Base-by-base conservation (phyloP, 2,329 filamentous ascomycete species). In the Madurella mycetomatis region DNA sequence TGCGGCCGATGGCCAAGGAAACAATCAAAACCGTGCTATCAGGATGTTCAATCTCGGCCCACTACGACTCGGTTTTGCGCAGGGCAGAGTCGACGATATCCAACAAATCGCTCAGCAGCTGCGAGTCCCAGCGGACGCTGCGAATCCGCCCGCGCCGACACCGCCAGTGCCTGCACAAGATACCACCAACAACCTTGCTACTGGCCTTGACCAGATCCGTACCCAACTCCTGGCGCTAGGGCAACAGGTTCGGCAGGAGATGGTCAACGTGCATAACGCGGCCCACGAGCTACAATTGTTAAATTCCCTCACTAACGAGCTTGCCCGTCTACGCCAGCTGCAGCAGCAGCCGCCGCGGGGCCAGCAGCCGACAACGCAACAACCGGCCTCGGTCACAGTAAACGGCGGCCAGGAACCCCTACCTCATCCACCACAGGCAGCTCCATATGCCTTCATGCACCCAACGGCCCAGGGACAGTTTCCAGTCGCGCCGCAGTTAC, bases 61-160 rank as follows among this genome's bases (percentile, higher is more conserved):
- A 2, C 73, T 94, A 32, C 77, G 88, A 30, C 73, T 94, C 18
- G 88, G 86, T 0, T 88, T 92, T 62, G 88, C 86, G n/a, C 85
- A 88, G 75, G 87, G 70, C 68, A 85, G 70, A 69, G 76, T 67
- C 4, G 73, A 79, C 17, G 82, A 89, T 54, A 78, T 89, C 34
- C 79, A 84, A 52, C 85, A 89, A 59, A 73, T 90, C 60, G 84
- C 82, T 5, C 82, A 85, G 56, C 82, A 82, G 56, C 76, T 88
- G 61, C 82, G 81, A 25, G 64, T 76, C 17, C 73, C 72, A 5
- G 68, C 66, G 2, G 66, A 70, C 37, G 68, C 51, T 43, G 63
- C 41, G 9, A 54, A 51, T 51, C 58, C 54, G 4, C 55, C 55
- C 19, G 49, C 49, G 15, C 58, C 39, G 9, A 45, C 55, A 37